Evolutionary conservation across 805 yeast genomes (phyloP).

Genomic region (Pichia pseudocactophila): DNA sequence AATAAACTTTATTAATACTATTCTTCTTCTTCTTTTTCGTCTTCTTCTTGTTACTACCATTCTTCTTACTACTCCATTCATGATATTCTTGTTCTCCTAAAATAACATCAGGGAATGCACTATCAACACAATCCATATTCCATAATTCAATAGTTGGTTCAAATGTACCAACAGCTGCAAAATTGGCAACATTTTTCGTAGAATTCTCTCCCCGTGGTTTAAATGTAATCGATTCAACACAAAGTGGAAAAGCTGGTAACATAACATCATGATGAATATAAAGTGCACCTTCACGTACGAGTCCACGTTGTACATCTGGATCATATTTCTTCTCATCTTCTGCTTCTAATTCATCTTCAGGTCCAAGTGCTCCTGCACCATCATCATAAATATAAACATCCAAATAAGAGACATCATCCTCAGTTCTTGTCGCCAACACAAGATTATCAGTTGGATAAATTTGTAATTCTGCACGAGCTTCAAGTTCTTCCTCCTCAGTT

Average conservation of each 20-base stretch:
- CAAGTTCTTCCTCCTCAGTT: slow-evolving; percentile 51
- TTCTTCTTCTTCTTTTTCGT: slow-evolving; percentile 40
- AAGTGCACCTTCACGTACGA: slow-evolving; percentile 61
- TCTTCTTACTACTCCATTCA: slow-evolving; percentile 14
- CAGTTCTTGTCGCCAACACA: slow-evolving; percentile 87
- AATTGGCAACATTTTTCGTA: slow-evolving; percentile 58
- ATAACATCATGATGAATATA: slow-evolving; percentile 95
- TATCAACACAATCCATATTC: slow-evolving; percentile 89
- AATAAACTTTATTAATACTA: slow-evolving; percentile 36
- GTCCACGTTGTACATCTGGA: slow-evolving; percentile 67
- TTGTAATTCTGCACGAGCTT: slow-evolving; percentile 78
- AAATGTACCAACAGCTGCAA: slow-evolving; percentile 94
- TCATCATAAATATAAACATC: slow-evolving; percentile 95
- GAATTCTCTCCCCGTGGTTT: slow-evolving; percentile 44
- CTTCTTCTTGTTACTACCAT: slow-evolving; percentile 33
- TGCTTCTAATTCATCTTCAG: slow-evolving; percentile 53
- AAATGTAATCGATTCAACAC: slow-evolving; percentile 91
- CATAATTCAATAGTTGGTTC: slow-evolving; percentile 97
- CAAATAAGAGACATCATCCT: slow-evolving; percentile 85
- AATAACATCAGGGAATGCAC: slow-evolving; percentile 89
- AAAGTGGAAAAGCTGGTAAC: slow-evolving; percentile 94
- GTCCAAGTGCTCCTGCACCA: slow-evolving; percentile 59
- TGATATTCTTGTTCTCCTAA: slow-evolving; percentile 62
- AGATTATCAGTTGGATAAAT: slow-evolving; percentile 85
- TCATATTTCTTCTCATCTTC: slow-evolving; percentile 57